A percentile compares a stretch with the other conserved stretches of the same genome.
Evolutionary conservation across 768 basidiomycete species (phyloP).

Genomic region (Kwoniella dendrophila): DNA sequence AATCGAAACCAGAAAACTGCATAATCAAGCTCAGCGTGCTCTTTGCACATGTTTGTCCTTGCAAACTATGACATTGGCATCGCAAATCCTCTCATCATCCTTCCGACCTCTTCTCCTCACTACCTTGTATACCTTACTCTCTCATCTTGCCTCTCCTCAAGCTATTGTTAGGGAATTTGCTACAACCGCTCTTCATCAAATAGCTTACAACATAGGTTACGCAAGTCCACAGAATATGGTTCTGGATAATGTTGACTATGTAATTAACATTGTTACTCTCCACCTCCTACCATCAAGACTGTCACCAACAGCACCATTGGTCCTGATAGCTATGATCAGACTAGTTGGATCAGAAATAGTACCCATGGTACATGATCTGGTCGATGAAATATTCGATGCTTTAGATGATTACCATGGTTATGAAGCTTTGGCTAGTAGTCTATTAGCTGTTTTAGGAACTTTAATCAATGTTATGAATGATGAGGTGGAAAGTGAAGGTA

Average conservation of each 20-base stretch:
- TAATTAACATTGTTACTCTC: constrained; percentile 84
- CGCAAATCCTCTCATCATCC: constrained; percentile 71
- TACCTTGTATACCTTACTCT: constrained; percentile 80
- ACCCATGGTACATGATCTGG: constrained; percentile 85
- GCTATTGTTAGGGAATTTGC: constrained; percentile 74
- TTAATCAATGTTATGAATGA: constrained; percentile 75
- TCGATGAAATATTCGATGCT: constrained; percentile 96
- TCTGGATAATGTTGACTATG: constrained; percentile 94
- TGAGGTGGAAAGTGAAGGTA: constrained; percentile 33
- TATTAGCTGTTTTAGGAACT: constrained; percentile 82
- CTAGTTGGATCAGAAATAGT: constrained; percentile 86
- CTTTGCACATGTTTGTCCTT: constrained; percentile 73
- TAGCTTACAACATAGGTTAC: constrained; percentile 76
- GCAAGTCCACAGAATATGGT: constrained; percentile 87
- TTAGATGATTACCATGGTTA: constrained; percentile 97
- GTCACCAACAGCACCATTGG: constrained; percentile 84
- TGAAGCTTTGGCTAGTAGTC: constrained; percentile 76
- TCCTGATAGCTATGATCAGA: constrained; percentile 79
- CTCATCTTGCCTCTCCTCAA: constrained; percentile 74
- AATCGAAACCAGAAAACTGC: constrained; percentile 41
- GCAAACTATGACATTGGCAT: constrained; percentile 70
- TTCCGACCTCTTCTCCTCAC: constrained; percentile 76
- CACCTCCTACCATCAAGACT: constrained; percentile 74
- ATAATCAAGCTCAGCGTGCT: constrained; percentile 61
- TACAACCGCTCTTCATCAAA: constrained; percentile 68